Conservation (phyloP, 495 filamentous ascomycete species). For the Haplographium delicatum region DNA sequence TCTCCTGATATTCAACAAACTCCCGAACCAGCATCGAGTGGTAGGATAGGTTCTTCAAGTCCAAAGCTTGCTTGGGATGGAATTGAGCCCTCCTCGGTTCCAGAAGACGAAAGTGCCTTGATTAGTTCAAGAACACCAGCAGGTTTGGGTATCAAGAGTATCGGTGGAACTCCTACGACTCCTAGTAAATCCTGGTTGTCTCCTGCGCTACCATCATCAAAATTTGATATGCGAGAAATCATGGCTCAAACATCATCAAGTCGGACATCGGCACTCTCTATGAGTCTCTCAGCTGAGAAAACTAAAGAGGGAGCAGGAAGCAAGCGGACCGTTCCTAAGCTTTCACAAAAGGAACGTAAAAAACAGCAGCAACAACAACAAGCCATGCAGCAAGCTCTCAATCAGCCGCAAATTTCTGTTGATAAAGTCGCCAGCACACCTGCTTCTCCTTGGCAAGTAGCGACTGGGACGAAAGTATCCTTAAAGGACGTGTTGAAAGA, state of each 20-base stretch:
- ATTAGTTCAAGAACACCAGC: conserved; percentile 3
- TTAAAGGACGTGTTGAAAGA: conserved; percentile 30
- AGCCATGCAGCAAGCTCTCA: conserved; percentile 47
- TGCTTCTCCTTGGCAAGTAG: conserved; percentile 69
- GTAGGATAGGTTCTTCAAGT: not conserved
- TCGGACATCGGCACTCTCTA: conserved; percentile 63
- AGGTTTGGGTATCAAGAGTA: not conserved
- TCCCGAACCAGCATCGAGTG: conserved; percentile 2
- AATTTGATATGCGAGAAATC: conserved; percentile 77
- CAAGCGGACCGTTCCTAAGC: conserved; percentile 42
- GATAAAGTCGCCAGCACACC: conserved; percentile 22
- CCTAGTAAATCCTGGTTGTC: conserved; percentile 54
- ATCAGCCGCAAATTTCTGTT: conserved; percentile 8
- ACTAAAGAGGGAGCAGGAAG: conserved; percentile 29
- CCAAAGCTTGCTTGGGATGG: conserved; percentile 16
- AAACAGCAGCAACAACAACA: conserved; percentile 64
- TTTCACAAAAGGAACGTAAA: conserved; percentile 90
- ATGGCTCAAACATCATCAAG: conserved; percentile 67
- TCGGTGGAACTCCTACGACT: not conserved
- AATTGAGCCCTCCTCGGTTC: not conserved
- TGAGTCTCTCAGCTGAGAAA: conserved; percentile 57
- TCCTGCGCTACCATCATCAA: conserved; percentile 49
- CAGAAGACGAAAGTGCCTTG: not conserved
- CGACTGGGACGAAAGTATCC: conserved; percentile 30
- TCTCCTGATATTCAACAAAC: conserved; percentile 8